These are phyloP conservation scores for Chaetomium olivaceum DNA, from an alignment of 2,329 filamentous ascomycete genomes.

Conservation along the genomic window DNA sequence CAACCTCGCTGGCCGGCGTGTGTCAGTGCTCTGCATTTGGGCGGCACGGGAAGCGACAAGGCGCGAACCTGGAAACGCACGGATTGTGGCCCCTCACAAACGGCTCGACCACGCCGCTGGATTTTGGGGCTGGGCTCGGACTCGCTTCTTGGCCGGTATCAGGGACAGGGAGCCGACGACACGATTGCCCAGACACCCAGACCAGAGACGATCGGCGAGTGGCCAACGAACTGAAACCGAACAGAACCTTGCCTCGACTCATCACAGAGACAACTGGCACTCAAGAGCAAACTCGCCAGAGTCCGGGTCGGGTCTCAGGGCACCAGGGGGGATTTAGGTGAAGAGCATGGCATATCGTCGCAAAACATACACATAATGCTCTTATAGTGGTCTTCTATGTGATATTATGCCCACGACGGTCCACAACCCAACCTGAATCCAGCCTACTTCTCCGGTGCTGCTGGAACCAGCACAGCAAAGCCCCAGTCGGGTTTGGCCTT, in stretches of 20 bases:
- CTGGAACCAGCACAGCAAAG: conserved; percentile 43
- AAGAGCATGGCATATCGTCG: not conserved
- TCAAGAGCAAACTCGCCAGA: too few relatives aligned
- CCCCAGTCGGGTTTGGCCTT: conserved; percentile 43
- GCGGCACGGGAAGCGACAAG: conserved; percentile 15
- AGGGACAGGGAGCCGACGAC: not conserved
- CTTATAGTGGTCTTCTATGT: too few relatives aligned
- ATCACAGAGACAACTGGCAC: not conserved
- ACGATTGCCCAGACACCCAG: not conserved
- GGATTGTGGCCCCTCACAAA: conserved; percentile 4
- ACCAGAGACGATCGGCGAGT: not conserved
- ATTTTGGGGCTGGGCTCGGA: not conserved
- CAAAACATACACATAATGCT: too few relatives aligned
- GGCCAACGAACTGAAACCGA: not conserved
- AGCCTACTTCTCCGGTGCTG: not conserved
- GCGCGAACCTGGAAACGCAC: conserved; percentile 7
- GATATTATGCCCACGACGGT: not conserved
- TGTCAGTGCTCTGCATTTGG: conserved; percentile 17
- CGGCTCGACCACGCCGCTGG: conserved; percentile 4
- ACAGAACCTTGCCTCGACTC: not conserved
- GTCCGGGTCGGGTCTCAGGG: too few relatives aligned
- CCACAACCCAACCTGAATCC: not conserved
- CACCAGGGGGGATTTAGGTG: too few relatives aligned
- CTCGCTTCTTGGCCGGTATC: not conserved
- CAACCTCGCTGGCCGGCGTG: not conserved